phyloP scores from a whole-genome alignment of 1,284 basidiomycete species.

The Singerocomus inundabilis region DNA sequence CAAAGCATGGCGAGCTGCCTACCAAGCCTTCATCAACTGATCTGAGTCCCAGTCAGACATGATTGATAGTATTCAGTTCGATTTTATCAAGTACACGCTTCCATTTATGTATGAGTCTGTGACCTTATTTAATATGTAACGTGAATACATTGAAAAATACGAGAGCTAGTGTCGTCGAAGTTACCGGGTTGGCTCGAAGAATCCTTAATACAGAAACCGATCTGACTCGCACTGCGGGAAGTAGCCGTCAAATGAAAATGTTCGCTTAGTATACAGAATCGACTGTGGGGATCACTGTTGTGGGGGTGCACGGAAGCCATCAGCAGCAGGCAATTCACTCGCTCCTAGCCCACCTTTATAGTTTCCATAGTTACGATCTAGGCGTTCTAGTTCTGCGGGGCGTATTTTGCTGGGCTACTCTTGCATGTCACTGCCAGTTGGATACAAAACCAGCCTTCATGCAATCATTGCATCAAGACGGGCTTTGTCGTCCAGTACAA shows the following conservation, averaged over 20 bases:
- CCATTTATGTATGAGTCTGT: background rate
- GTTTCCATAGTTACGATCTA: background rate
- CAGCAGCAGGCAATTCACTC: background rate
- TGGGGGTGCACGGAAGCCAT: background rate
- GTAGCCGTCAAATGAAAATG: background rate
- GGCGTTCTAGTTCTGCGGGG: background rate
- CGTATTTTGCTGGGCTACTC: background rate
- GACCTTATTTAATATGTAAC: background rate
- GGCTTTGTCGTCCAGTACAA: conserved; percentile 11
- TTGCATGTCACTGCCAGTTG: background rate
- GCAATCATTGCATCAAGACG: conserved; percentile 18
- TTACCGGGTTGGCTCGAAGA: background rate
- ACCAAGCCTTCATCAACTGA: conserved; percentile 32
- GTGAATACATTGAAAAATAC: background rate
- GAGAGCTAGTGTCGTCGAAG: background rate
- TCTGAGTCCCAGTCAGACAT: background rate
- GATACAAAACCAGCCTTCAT: conserved; percentile 10
- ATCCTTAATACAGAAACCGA: background rate
- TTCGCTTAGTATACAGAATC: background rate
- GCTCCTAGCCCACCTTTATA: background rate
- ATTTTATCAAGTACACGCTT: background rate
- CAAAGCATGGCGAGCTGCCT: conserved; percentile 60
- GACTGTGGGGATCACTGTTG: background rate
- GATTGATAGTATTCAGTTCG: background rate
- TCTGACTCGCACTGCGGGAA: background rate